Percentiles rank a stretch among this genome's conserved stretches.
These are phyloP conservation scores for Naganishia antarctica DNA, from an alignment of 768 basidiomycete species.

Conservation along the genomic window DNA sequence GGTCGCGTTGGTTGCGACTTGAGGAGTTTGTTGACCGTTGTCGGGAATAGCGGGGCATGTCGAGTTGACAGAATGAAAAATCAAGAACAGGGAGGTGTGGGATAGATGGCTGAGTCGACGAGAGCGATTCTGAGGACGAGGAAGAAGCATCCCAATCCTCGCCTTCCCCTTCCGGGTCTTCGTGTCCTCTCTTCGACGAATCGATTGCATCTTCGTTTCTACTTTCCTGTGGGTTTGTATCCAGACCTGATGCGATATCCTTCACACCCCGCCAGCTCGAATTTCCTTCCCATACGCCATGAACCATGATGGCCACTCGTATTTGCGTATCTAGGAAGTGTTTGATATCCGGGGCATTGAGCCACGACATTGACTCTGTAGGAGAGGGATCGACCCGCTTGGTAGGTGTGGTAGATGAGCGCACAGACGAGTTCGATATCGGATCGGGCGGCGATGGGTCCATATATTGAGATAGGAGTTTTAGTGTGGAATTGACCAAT, in stretches of 20 bases:
- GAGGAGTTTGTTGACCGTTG: neutral
- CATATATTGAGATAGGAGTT: neutral
- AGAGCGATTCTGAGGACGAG: neutral
- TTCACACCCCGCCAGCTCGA: neutral
- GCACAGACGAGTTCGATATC: too few relatives aligned
- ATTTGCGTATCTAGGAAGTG: neutral
- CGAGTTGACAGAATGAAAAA: constrained; percentile 11
- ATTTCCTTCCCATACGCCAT: neutral
- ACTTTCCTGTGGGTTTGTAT: too few relatives aligned
- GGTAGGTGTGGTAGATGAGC: too few relatives aligned
- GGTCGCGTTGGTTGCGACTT: neutral
- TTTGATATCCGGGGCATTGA: neutral
- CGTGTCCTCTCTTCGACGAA: too few relatives aligned
- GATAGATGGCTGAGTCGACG: neutral
- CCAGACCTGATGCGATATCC: neutral
- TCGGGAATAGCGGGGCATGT: neutral
- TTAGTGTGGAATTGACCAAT: neutral
- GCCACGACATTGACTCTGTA: neutral
- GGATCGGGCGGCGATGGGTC: neutral
- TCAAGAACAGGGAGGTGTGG: neutral
- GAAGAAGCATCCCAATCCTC: neutral
- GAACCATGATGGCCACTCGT: neutral
- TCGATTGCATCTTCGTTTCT: neutral
- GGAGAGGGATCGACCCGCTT: too few relatives aligned
- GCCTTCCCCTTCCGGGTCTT: neutral